Conservation (phyloP, 768 basidiomycete species). For the Termitomyces sp. region DNA sequence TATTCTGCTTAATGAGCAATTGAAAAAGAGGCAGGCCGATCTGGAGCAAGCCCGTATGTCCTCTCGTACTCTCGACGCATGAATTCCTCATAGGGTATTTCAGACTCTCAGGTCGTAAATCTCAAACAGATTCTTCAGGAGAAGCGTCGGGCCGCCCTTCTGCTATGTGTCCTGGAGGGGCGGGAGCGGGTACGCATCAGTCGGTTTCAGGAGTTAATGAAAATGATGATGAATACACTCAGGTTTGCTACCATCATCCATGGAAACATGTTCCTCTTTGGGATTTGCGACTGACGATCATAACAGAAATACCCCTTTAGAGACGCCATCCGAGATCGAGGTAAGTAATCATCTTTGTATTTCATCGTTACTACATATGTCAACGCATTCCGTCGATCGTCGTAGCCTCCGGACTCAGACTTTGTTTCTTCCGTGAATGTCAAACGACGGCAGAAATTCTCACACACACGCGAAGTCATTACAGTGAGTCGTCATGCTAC, state of each 20-base stretch:
- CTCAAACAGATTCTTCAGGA: conserved; percentile 7
- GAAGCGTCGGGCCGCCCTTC: conserved; percentile 15
- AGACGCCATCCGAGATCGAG: not conserved
- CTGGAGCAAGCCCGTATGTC: conserved; percentile 9
- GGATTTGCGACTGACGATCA: conserved; percentile 2
- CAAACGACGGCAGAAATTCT: not conserved
- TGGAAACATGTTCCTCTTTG: not conserved
- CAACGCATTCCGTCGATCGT: not conserved
- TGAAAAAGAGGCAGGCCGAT: conserved; percentile 12
- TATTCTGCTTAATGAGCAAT: conserved; percentile 1
- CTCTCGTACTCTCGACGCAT: not conserved
- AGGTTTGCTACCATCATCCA: conserved; percentile 8
- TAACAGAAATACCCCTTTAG: not conserved
- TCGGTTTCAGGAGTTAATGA: conserved; percentile 19
- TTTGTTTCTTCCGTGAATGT: not conserved
- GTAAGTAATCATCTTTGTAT: not conserved
- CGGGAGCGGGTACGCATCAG: conserved; percentile 22
- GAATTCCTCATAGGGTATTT: not conserved
- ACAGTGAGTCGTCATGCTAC: conserved; percentile 18
- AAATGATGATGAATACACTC: conserved; percentile 15
- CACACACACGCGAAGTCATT: conserved; percentile 16
- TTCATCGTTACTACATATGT: not conserved
- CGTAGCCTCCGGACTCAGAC: not conserved
- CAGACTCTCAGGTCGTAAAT: not conserved
- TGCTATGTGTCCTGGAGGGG: conserved; percentile 21